Conservation (phyloP, 768 basidiomycete species). For the Wakefieldia striispora region DNA sequence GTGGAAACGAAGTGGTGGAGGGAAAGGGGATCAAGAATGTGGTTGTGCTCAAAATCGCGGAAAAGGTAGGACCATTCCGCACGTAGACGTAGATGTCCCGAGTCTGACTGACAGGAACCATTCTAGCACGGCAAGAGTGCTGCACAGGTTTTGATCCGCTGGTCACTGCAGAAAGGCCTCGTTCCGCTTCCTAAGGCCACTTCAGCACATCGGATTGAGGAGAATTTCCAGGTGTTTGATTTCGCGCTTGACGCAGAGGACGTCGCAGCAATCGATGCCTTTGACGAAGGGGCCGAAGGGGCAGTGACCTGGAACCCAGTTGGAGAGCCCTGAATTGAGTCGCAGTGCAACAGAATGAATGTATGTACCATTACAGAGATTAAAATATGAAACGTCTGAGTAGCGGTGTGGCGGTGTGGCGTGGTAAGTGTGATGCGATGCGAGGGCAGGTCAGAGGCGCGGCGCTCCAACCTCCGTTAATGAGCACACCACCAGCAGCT, state of each 20-base stretch:
- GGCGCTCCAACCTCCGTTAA: conserved; percentile 14
- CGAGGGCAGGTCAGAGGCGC: background rate
- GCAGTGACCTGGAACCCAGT: conserved; percentile 84
- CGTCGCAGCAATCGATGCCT: conserved; percentile 56
- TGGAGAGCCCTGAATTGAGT: conserved; percentile 26
- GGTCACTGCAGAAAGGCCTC: conserved; percentile 50
- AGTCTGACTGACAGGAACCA: background rate
- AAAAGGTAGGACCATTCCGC: conserved; percentile 43
- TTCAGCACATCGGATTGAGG: conserved; percentile 59
- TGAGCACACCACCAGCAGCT: conserved; percentile 13
- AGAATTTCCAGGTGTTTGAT: conserved; percentile 73
- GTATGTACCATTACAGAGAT: too few species aligned
- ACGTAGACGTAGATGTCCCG: background rate
- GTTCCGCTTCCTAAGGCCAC: conserved; percentile 80
- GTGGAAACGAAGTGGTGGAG: conserved; percentile 32
- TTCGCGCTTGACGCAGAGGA: conserved; percentile 67
- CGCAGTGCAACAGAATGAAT: too few species aligned
- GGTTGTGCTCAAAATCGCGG: conserved; percentile 48
- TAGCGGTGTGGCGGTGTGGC: conserved; percentile 21
- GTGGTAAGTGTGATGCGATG: conserved; percentile 24
- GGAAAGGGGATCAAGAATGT: conserved; percentile 45
- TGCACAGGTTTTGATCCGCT: conserved; percentile 50
- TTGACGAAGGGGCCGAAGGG: conserved; percentile 70
- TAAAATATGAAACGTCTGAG: conserved; percentile 1
- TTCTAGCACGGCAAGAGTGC: conserved; percentile 27